Evolutionary conservation across 2,329 filamentous ascomycete species (phyloP), one percentile per base, ranked within the genome.

Genomic region (Didymella segeticola): DNA sequence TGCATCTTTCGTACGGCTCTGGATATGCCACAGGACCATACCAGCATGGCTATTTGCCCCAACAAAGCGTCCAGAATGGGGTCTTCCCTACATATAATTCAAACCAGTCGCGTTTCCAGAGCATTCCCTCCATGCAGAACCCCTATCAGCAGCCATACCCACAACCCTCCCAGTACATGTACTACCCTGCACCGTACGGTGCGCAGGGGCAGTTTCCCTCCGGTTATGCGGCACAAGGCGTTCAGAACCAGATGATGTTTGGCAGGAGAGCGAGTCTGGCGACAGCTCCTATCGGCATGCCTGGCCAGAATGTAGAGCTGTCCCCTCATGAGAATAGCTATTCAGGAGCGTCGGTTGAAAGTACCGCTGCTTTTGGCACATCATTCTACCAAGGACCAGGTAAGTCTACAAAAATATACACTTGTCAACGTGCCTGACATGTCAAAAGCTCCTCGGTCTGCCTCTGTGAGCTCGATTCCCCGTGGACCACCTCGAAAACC

Each of bases 401-500:
- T 48, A 38, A n/a, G 47, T 37, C 6, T 4, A n/a, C 20, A 11
- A 25, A 9, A 11, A 2, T 15, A 2, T 11, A 6, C 9, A n/a
- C n/a, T n/a, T n/a, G n/a, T n/a, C n/a, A n/a, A n/a, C n/a, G n/a
- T n/a, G n/a, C n/a, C n/a, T n/a, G n/a, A n/a, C n/a, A n/a, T n/a
- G n/a, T n/a, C 12, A 72, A 70, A 58, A 41, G 53, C 66, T 45
- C 43, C 55, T 41, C 64, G 60, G 5, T 41, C 68, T 19, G 62
- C 58, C 9, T 60, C 67, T 30, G 57, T 69, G 5, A 70, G 64
- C 48, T 72, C 73, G 4, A 71, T 78, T 3, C 83, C 83, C 27
- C 80, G 85, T 62, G 86, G 86, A n/a, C 86, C 85, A 4, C 85
- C 86, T 29, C 79, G 86, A 61, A 89, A 88, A 65, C 86, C 86